Conservation (phyloP, 768 basidiomycete species). For the Tricholoma sp. region DNA sequence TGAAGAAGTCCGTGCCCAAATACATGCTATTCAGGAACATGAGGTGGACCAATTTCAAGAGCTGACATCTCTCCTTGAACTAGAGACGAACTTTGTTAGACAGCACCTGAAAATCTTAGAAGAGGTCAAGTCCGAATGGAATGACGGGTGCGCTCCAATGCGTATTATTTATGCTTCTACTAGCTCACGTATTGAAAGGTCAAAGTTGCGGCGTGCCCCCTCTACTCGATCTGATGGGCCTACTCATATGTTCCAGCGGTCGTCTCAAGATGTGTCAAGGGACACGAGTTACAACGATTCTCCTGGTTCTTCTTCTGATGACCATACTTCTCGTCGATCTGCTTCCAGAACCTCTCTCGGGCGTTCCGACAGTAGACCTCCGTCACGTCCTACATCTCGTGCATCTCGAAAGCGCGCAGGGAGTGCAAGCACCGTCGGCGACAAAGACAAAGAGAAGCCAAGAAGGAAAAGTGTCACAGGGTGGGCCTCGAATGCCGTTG, state of each 20-base stretch:
- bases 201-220: constrained; percentile 3
- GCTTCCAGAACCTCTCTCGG: constrained; percentile 32
- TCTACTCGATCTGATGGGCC: constrained; percentile 11
- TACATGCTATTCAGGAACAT: constrained; percentile 75
- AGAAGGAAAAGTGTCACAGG: constrained; percentile 47
- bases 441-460: constrained; percentile 27
- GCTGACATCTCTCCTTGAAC: constrained; percentile 64
- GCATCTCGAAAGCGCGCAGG: constrained; percentile 62
- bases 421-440: constrained; percentile 40
- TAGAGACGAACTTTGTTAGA: constrained; percentile 68
- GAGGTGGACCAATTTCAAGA: constrained; percentile 71
- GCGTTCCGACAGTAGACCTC: constrained; percentile 22
- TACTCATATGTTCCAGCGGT: constrained; percentile 10
- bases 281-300: constrained; percentile 11
- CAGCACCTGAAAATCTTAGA: constrained; percentile 70
- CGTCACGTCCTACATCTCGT: constrained; percentile 54
- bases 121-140: constrained; percentile 67
- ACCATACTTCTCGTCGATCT: constrained; percentile 27
- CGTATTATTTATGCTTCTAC: neutral
- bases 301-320: constrained; percentile 33
- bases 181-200: constrained; percentile 1
- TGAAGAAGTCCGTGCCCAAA: constrained; percentile 78
- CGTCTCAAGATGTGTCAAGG: constrained; percentile 5
- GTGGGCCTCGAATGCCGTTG: constrained; percentile 68
- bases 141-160: constrained; percentile 44